These are phyloP conservation scores for Cutaneotrichosporon dermatis DNA, from an alignment of 1,284 basidiomycete genomes.

Conservation along the genomic window DNA sequence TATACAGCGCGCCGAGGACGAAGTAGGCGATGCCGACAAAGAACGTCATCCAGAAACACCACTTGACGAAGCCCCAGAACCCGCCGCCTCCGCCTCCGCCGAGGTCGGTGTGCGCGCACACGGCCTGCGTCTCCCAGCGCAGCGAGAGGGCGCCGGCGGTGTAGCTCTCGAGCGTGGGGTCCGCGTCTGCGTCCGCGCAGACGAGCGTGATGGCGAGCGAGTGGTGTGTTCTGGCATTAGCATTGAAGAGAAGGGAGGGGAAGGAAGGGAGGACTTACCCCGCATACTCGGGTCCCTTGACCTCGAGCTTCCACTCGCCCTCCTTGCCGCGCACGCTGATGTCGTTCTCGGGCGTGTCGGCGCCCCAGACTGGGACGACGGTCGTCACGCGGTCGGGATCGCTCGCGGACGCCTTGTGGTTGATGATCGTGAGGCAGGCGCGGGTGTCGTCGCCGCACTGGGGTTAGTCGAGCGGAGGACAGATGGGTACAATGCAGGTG, in stretches of 20 bases:
- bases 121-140: conserved; percentile 41
- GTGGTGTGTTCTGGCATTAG: too few species aligned
- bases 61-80: conserved; percentile 28
- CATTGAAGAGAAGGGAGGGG: too few species aligned
- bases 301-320: conserved; percentile 32
- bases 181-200: conserved; percentile 15
- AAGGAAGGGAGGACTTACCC: conserved; percentile 30
- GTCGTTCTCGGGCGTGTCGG: conserved; percentile 25
- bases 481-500: too few species aligned
- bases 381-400: conserved; percentile 41
- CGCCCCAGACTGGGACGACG: conserved; percentile 45
- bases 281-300: conserved; percentile 36
- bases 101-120: conserved; percentile 29
- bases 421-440: conserved; percentile 43
- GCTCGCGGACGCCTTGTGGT: conserved; percentile 36
- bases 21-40: conserved; percentile 40
- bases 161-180: conserved; percentile 27
- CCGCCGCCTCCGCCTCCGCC: conserved; percentile 14
- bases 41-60: conserved; percentile 40
- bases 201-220: conserved; percentile 5
- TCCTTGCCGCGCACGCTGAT: conserved; percentile 26
- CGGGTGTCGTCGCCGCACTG: conserved; percentile 43
- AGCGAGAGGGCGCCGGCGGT: conserved; percentile 32
- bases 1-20: conserved; percentile 47
- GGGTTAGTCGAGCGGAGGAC: neutral